Evolutionary conservation across 805 yeast genomes (phyloP).

Genomic region (Sugiyamaella lignohabitans): DNA sequence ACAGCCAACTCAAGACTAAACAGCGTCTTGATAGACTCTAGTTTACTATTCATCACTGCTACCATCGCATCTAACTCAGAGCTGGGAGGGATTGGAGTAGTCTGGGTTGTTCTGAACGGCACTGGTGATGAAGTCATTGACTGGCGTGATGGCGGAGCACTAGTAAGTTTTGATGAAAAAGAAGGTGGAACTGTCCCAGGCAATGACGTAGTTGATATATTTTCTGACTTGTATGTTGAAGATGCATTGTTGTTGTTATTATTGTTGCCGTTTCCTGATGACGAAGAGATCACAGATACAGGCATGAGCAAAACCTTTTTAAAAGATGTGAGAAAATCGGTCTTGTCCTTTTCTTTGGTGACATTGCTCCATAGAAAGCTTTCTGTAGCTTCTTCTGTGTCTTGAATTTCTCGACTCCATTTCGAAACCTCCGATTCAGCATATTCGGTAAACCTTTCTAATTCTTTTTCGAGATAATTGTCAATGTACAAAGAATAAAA

Average conservation of each 20-base stretch:
- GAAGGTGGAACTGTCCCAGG: constrained; percentile 2
- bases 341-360: constrained; percentile 38
- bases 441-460: constrained; percentile 21
- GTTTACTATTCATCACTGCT: constrained; percentile 65
- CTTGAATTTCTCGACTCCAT: constrained; percentile 33
- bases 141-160: constrained; percentile 6
- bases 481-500: constrained; percentile 26
- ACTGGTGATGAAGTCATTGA: too few relatives aligned
- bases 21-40: constrained; percentile 67
- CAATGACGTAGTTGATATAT: constrained; percentile 4
- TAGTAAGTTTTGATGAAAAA: constrained; percentile 1
- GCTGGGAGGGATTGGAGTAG: constrained; percentile 28
- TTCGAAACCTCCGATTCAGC: constrained; percentile 26
- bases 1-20: constrained; percentile 78
- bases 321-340: constrained; percentile 47
- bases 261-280: constrained; percentile 3
- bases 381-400: constrained; percentile 45
- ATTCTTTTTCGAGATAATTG: constrained; percentile 28
- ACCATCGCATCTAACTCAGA: constrained; percentile 76
- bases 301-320: constrained; percentile 41
- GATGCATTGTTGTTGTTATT: constrained; percentile 2
- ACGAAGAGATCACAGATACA: constrained; percentile 21
- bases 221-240: neutral
- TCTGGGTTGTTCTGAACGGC: constrained; percentile 17
- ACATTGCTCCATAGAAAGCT: constrained; percentile 45